A percentile compares a stretch with the other conserved stretches of the same genome.
phyloP scores from a whole-genome alignment of 768 basidiomycete species.

The Suillus discolor region DNA sequence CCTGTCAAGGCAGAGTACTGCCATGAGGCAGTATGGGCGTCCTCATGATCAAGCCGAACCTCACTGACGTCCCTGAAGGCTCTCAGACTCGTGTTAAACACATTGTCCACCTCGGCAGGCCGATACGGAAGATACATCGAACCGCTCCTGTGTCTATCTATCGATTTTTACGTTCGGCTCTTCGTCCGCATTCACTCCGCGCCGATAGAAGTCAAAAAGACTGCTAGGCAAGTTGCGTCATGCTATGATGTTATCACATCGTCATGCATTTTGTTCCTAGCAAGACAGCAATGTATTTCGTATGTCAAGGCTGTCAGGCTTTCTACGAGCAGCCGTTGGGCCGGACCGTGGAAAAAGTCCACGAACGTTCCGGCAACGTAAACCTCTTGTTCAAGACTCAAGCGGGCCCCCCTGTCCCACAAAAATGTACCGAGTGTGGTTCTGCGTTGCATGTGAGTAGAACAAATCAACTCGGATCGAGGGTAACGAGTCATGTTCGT shows the following conservation, averaged over 20 bases:
- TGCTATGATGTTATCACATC: neutral
- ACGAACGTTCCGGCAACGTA: conserved; percentile 53
- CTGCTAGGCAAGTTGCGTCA: conserved; percentile 59
- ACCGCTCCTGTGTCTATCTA: conserved; percentile 87
- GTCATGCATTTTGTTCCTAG: conserved; percentile 42
- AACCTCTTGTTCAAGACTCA: conserved; percentile 75
- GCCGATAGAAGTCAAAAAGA: conserved; percentile 83
- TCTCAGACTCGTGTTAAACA: conserved; percentile 86
- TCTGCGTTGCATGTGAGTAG: conserved; percentile 68
- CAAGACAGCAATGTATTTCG: conserved; percentile 82
- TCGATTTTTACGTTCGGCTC: conserved; percentile 95
- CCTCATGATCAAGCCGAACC: neutral
- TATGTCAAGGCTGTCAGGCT: conserved; percentile 84
- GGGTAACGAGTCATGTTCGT: neutral
- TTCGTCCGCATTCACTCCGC: conserved; percentile 80
- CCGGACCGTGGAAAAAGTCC: conserved; percentile 61
- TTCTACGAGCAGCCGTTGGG: conserved; percentile 88
- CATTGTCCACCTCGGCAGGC: conserved; percentile 83
- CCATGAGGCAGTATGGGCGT: conserved; percentile 79
- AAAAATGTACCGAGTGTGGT: conserved; percentile 83
- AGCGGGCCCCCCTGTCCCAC: conserved; percentile 63
- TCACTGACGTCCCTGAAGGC: conserved; percentile 51
- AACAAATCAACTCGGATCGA: neutral
- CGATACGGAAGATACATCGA: conserved; percentile 92
- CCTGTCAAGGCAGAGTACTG: conserved; percentile 92